These are phyloP conservation scores for Zygotorulaspora florentina DNA, from an alignment of 805 yeast genomes.

Conservation along the genomic window DNA sequence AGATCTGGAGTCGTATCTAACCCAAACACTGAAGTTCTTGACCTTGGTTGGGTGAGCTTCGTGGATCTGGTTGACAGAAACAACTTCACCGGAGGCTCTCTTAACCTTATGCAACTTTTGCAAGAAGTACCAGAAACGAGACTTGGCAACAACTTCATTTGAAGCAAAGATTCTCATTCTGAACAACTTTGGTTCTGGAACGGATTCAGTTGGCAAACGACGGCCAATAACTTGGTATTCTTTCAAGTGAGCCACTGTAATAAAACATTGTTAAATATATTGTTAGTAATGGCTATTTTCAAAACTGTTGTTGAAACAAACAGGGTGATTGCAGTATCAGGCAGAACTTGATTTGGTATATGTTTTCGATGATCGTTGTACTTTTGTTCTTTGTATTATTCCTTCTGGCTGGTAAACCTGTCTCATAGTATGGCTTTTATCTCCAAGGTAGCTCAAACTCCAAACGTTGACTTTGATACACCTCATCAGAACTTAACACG, in stretches of 20 bases:
- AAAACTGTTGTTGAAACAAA: background rate
- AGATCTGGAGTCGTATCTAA: conserved; percentile 99
- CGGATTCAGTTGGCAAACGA: conserved; percentile 98
- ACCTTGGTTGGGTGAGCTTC: conserved; percentile 98
- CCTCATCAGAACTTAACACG: no score
- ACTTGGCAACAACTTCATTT: conserved; percentile 98
- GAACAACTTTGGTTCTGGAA: conserved; percentile 99
- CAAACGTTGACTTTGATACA: no score
- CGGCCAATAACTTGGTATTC: conserved; percentile 99
- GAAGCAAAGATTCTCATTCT: conserved; percentile 99
- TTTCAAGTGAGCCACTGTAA: conserved; percentile 86
- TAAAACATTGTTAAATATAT: conserved; percentile 1
- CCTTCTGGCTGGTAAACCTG: background rate
- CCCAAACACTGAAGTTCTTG: conserved; percentile 99
- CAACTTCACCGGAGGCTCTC: conserved; percentile 99
- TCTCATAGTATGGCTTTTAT: no score
- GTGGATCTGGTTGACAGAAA: conserved; percentile 82
- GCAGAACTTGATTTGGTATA: background rate
- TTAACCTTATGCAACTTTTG: conserved; percentile 99
- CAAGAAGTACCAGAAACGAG: conserved; percentile 99
- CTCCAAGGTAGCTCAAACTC: no score
- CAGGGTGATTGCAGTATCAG: background rate
- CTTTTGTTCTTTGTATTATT: background rate
- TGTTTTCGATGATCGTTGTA: no score
- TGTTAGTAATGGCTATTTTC: conserved; percentile 6